Evolutionary conservation across 768 basidiomycete species (phyloP), one percentile per base, ranked within the genome.

Genomic region (Serpula lacrymans): DNA sequence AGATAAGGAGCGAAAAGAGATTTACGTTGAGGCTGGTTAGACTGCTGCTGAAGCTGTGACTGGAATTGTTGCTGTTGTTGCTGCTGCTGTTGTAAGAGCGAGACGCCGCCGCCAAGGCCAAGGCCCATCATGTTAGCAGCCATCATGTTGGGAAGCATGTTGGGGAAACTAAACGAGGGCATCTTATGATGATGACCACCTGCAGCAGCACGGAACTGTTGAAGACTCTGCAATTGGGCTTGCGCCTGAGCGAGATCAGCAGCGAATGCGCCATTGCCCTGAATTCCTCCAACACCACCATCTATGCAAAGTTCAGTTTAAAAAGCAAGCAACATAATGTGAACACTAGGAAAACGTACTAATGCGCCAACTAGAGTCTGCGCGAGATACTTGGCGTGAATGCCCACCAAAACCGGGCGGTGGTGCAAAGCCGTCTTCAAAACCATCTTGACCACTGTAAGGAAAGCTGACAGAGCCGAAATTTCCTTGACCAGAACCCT

Each of bases 1-100:
- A 99, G 81, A 61, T 99, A 99, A 40, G 96, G 96, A 43, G 95
- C 95, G 60, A 99, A 99, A 27, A 99, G 77, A 32, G 92, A 97
- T 70, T 98, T 98, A 65, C 96, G 86, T 65, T 96, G 92, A 24
- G 93, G 94, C 47, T 93, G 88, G 52, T 66, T 85, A 11, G 84
- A 84, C 64, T 92, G 89, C 57, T 96, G 94, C 57, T 95, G 92
- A 16, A 97, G 73, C 57, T 96, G 94, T 43, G 89, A 86, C 68
- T 93, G 93, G 72, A 96, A 95, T 50, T 89, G 93, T 26, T 60
- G 59, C n/a, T n/a, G n/a, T 5, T 63, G 61, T 1, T 60, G 59
- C 52, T 88, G 87, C 39, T 94, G 92, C 49, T 94, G 88, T 55
- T 95, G 92, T 57, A 95, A 93, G 46, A 93, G 75, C 17, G 94